A percentile compares a stretch with the other conserved stretches of the same genome.
Evolutionary conservation across 768 basidiomycete species (phyloP).

Genomic region (Lactarius deliciosus): DNA sequence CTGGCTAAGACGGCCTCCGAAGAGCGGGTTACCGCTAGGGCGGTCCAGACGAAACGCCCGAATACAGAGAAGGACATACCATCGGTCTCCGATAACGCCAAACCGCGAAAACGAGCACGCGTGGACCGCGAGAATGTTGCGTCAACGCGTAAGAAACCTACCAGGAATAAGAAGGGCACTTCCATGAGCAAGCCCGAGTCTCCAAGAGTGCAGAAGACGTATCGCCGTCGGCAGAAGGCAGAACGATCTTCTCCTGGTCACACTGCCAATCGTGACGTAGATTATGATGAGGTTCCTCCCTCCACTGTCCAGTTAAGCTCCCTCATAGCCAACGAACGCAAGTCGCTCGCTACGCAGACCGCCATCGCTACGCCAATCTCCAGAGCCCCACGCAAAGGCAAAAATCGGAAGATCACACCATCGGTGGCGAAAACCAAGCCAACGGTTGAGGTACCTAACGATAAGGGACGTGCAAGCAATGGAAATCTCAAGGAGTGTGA

Average conservation of each 20-base stretch:
- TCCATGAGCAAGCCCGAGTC: not conserved
- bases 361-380: not conserved
- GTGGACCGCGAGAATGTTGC: constrained; percentile 8
- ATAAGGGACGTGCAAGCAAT: not conserved
- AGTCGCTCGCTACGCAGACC: not conserved
- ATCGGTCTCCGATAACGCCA: not conserved
- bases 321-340: constrained; percentile 7
- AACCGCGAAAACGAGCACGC: constrained; percentile 15
- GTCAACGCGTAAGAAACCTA: constrained; percentile 2
- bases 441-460: not conserved
- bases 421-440: not conserved
- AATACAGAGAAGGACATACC: not conserved
- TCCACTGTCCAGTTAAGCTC: not conserved
- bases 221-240: constrained; percentile 19
- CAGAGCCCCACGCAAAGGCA: constrained; percentile 11
- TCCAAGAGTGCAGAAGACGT: constrained; percentile 23
- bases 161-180: constrained; percentile 10
- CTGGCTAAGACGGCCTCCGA: not conserved
- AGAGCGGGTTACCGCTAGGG: not conserved
- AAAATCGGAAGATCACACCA: not conserved
- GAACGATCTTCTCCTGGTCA: constrained; percentile 13
- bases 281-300: constrained; percentile 29
- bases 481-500: not conserved
- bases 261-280: constrained; percentile 10
- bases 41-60: not conserved